Conservation (phyloP, 805 yeast genomes). For the Yamadazyma nakazawae region DNA sequence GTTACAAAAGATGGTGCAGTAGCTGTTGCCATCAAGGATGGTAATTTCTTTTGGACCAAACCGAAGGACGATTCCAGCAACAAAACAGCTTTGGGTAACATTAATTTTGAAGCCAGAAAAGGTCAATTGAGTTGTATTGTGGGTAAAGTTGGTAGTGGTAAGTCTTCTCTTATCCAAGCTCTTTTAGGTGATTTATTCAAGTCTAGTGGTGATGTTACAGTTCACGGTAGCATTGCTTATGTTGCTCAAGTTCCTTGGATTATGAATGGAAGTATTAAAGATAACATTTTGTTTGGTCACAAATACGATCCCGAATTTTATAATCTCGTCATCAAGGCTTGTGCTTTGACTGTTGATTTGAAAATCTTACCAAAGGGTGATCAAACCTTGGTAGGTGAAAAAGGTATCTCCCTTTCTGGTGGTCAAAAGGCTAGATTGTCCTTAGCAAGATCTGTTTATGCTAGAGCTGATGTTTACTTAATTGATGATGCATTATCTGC, state of each 20-base stretch:
- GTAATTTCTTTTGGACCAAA: slow-evolving; percentile 77
- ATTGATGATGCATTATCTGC: slow-evolving; percentile 94
- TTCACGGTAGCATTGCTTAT: slow-evolving; percentile 80
- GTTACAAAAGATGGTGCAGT: slow-evolving; percentile 60
- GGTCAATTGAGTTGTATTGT: slow-evolving; percentile 83
- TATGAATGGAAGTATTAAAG: slow-evolving; percentile 89
- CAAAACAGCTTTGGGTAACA: slow-evolving; percentile 62
- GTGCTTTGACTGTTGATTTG: slow-evolving; percentile 81
- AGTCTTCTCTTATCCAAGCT: slow-evolving; percentile 76
- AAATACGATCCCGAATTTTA: slow-evolving; percentile 79
- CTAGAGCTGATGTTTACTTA: slow-evolving; percentile 87
- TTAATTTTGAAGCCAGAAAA: slow-evolving; percentile 61
- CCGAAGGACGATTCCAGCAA: slow-evolving; percentile 49
- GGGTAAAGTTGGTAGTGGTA: slow-evolving; percentile 90
- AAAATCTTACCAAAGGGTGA: slow-evolving; percentile 85
- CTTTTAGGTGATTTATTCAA: slow-evolving; percentile 80
- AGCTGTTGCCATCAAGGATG: slow-evolving; percentile 58
- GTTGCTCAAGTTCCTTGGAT: slow-evolving; percentile 97
- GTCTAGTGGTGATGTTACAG: slow-evolving; percentile 65
- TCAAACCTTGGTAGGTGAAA: slow-evolving; percentile 90
- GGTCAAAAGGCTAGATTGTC: slow-evolving; percentile 97
- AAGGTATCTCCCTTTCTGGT: slow-evolving; percentile 93
- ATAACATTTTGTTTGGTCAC: slow-evolving; percentile 88
- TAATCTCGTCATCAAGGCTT: slow-evolving; percentile 75
- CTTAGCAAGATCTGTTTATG: slow-evolving; percentile 92